Percentiles rank a stretch among this genome's conserved stretches.
Conservation (phyloP, 352 stramenopile species). For the Stephanocyclus meneghinianus region DNA sequence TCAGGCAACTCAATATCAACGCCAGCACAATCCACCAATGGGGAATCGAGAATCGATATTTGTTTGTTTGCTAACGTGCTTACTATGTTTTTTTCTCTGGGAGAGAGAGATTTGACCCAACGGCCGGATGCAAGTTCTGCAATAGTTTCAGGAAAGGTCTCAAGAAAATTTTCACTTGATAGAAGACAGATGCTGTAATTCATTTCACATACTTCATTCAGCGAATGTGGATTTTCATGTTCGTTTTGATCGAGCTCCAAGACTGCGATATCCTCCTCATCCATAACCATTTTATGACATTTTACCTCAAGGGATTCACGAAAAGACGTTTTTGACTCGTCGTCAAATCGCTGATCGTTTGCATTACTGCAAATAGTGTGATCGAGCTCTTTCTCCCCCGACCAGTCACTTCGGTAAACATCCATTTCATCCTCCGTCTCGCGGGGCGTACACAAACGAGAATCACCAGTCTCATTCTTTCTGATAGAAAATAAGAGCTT, state of each 20-base stretch:
- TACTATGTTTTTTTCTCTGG: conserved; percentile 8
- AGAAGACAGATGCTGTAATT: conserved; percentile 43
- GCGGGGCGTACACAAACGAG: not conserved
- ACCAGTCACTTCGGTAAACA: not conserved
- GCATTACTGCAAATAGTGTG: not conserved
- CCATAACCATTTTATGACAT: not conserved
- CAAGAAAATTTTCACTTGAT: conserved; percentile 69
- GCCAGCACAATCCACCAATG: conserved; percentile 54
- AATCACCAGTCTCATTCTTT: not conserved
- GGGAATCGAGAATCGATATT: conserved; percentile 58
- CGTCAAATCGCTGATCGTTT: not conserved
- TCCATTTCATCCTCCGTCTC: not conserved
- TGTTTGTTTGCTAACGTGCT: conserved; percentile 5
- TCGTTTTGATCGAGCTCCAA: not conserved
- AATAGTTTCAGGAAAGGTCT: conserved; percentile 57
- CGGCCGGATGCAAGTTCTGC: conserved; percentile 48
- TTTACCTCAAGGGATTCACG: not conserved
- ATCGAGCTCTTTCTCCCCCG: too few relatives aligned
- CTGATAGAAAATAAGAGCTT: conserved; percentile 12
- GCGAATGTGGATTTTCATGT: not conserved
- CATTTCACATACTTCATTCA: not conserved
- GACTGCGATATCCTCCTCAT: not conserved
- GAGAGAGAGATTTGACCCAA: conserved; percentile 40
- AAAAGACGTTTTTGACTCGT: not conserved
- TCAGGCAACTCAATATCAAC: conserved; percentile 65